A percentile compares a stretch with the other conserved stretches of the same genome.
These are phyloP conservation scores for Cyberlindnera maritima DNA, from an alignment of 805 yeast genomes.

Conservation along the genomic window DNA sequence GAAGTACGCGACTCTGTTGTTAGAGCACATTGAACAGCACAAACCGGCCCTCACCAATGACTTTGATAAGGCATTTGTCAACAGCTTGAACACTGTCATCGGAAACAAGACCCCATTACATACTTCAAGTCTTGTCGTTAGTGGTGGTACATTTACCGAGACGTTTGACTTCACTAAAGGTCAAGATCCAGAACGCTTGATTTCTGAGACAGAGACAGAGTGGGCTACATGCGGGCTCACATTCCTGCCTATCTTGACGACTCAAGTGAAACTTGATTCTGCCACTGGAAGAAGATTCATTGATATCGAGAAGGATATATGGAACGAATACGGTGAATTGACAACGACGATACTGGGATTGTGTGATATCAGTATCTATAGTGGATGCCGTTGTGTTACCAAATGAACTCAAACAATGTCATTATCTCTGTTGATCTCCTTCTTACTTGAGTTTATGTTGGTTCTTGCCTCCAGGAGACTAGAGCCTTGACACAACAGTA, in stretches of 20 bases:
- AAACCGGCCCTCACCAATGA: constrained; percentile 6
- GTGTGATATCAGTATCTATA: constrained; percentile 19
- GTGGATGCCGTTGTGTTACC: constrained; percentile 20
- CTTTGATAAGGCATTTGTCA: constrained; percentile 18
- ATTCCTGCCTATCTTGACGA: constrained; percentile 21
- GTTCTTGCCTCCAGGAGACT: background rate
- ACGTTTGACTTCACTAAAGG: constrained; percentile 16
- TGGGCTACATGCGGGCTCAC: constrained; percentile 29
- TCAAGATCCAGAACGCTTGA: constrained; percentile 9
- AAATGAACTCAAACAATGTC: constrained; percentile 5
- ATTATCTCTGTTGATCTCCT: background rate
- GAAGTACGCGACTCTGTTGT: constrained; percentile 15
- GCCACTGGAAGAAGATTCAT: constrained; percentile 23
- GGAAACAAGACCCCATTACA: background rate
- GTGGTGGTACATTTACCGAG: constrained; percentile 18
- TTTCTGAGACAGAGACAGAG: constrained; percentile 15
- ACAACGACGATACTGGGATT: constrained; percentile 18
- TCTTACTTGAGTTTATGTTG: background rate
- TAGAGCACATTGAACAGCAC: constrained; percentile 14
- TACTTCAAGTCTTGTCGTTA: constrained; percentile 5
- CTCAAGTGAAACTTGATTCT: constrained; percentile 20
- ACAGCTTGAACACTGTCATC: constrained; percentile 6
- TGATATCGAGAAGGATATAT: constrained; percentile 18
- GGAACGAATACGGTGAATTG: constrained; percentile 21
- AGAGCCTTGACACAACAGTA: constrained; percentile 7